Conservation (phyloP, 306 rosid genomes). For the Nissolia schottii region DNA sequence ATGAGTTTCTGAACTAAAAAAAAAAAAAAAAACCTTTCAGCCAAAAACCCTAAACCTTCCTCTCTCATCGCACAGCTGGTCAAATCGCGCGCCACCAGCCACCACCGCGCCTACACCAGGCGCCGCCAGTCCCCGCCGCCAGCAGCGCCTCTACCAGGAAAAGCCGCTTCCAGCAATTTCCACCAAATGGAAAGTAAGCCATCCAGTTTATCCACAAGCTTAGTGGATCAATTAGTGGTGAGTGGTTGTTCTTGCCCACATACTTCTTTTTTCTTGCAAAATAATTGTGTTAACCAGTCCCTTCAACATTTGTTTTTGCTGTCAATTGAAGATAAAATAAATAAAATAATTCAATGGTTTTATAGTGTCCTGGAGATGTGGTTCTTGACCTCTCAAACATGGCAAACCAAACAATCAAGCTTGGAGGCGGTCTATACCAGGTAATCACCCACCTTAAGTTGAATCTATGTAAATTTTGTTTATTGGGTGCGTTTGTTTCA, state of each 20-base stretch:
- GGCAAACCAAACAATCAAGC: slow-evolving; percentile 82
- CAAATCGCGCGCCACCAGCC: no score
- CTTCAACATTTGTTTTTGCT: background rate
- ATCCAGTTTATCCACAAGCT: slow-evolving; percentile 32
- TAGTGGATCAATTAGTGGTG: slow-evolving; percentile 52
- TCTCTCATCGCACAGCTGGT: no score
- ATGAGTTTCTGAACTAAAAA: no score
- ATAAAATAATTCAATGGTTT: slow-evolving; percentile 2
- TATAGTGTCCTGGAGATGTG: slow-evolving; percentile 83
- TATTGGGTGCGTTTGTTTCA: no score
- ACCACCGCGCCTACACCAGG: no score
- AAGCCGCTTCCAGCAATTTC: no score
- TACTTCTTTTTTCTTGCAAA: background rate
- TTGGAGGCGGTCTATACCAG: slow-evolving; percentile 88
- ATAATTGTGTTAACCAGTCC: background rate
- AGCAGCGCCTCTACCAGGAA: no score
- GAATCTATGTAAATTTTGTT: background rate
- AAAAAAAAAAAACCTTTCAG: no score
- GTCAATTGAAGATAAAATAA: background rate
- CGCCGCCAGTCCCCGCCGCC: no score
- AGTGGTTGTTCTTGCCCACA: slow-evolving; percentile 19
- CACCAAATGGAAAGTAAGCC: slow-evolving; percentile 40
- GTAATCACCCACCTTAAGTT: slow-evolving; percentile 16
- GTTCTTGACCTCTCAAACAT: slow-evolving; percentile 77
- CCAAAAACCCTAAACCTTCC: no score